Percentiles rank a stretch among this genome's conserved stretches.
phyloP scores from a whole-genome alignment of 768 basidiomycete genomes.

The Kwoniella mangroviensis region DNA sequence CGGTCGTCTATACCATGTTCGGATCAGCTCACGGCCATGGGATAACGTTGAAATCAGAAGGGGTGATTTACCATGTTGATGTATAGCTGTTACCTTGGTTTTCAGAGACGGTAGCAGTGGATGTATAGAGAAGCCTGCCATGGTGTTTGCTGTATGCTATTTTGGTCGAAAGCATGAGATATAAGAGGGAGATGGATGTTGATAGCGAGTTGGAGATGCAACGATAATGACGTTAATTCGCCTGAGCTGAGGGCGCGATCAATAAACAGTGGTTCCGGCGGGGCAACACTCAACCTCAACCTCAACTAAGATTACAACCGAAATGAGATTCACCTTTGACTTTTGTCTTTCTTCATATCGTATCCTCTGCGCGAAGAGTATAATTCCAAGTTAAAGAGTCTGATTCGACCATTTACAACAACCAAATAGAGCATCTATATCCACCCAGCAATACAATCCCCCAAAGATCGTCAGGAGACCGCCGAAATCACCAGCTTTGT shows the following conservation, averaged over 20 bases:
- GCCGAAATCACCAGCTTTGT: too few species aligned
- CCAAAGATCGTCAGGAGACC: too few species aligned
- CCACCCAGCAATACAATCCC: too few species aligned
- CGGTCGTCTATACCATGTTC: slow-evolving; percentile 61
- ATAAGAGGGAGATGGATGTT: not conserved
- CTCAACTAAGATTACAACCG: too few species aligned
- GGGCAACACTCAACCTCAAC: not conserved
- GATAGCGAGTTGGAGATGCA: not conserved
- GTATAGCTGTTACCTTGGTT: slow-evolving; percentile 35
- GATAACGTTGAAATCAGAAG: not conserved
- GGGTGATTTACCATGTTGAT: slow-evolving; percentile 40
- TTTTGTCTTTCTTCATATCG: too few species aligned
- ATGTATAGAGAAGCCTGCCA: slow-evolving; percentile 37
- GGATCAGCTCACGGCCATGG: not conserved
- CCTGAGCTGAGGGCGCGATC: too few species aligned
- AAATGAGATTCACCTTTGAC: too few species aligned
- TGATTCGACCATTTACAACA: too few species aligned
- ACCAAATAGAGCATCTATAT: too few species aligned
- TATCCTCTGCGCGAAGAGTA: too few species aligned
- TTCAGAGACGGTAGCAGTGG: slow-evolving; percentile 40
- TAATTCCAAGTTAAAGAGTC: too few species aligned
- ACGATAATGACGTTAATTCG: slow-evolving; percentile 2
- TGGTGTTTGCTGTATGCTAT: slow-evolving; percentile 1
- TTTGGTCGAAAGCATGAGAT: not conserved
- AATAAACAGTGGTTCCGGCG: not conserved